A percentile compares a stretch with the other conserved stretches of the same genome.
phyloP scores from a whole-genome alignment of 495 filamentous ascomycete genomes.

The Aspergillus leporis region DNA sequence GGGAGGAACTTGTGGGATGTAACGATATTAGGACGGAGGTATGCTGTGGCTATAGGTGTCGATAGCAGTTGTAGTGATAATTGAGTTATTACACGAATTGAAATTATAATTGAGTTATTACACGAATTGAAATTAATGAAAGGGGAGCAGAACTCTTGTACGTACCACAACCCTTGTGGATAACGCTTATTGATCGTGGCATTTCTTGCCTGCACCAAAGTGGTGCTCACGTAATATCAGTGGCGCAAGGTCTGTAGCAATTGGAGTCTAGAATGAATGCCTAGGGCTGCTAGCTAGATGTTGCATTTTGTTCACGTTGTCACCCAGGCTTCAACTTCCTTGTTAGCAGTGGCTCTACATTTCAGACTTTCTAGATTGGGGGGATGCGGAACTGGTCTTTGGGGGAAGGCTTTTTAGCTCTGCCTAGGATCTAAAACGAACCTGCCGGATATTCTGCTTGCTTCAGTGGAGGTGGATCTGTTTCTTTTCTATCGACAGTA shows the following conservation, averaged over 20 bases:
- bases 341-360: slow-evolving; percentile 26
- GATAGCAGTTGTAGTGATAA: slow-evolving; percentile 23
- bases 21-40: slow-evolving; percentile 34
- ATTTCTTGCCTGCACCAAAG: slow-evolving; percentile 16
- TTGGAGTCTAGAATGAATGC: slow-evolving; percentile 35
- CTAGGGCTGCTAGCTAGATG: slow-evolving; percentile 21
- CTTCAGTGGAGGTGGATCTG: slow-evolving; percentile 27
- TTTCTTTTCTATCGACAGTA: slow-evolving; percentile 19
- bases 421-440: slow-evolving; percentile 33
- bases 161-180: slow-evolving; percentile 34
- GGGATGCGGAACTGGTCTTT: slow-evolving; percentile 34
- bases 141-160: slow-evolving; percentile 9
- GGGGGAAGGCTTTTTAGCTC: slow-evolving; percentile 30
- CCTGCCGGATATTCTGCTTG: slow-evolving; percentile 34
- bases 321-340: slow-evolving; percentile 14
- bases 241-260: slow-evolving; percentile 42
- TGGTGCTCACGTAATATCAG: slow-evolving; percentile 32
- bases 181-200: slow-evolving; percentile 42
- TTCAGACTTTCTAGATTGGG: slow-evolving; percentile 37
- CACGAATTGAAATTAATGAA: slow-evolving; percentile 25
- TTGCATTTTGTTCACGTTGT: slow-evolving; percentile 26
- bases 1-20: slow-evolving; percentile 35
- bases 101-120: slow-evolving; percentile 31
- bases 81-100: slow-evolving; percentile 33
- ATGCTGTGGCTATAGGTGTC: slow-evolving; percentile 28